A percentile compares a stretch with the other conserved stretches of the same genome.
Evolutionary conservation across 371 early-diverging fungal genomes (phyloP).

Genomic region (Chytridium lagenaria): DNA sequence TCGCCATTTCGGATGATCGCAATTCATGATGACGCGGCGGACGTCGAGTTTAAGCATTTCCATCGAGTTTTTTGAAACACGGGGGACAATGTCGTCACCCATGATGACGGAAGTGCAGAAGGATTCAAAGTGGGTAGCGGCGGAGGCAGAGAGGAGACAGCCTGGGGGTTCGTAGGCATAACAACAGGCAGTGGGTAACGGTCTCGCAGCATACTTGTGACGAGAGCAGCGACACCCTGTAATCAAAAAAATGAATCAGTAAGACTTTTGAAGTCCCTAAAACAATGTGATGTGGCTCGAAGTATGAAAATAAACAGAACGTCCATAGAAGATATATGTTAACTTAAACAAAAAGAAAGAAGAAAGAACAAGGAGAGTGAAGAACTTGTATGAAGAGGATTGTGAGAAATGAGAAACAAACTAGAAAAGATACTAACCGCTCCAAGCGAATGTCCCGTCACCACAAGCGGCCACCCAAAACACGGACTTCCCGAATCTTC

Average conservation of each 20-base stretch:
- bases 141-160: conserved; percentile 29
- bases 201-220: conserved; percentile 39
- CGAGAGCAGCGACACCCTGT: conserved; percentile 47
- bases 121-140: conserved; percentile 40
- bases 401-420: too few species aligned
- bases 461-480: conserved; percentile 41
- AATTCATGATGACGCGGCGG: conserved; percentile 28
- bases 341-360: too few species aligned
- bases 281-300: too few species aligned
- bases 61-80: conserved; percentile 37
- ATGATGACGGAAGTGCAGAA: conserved; percentile 44
- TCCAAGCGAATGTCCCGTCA: conserved; percentile 51
- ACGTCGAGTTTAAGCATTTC: conserved; percentile 50
- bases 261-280: too few species aligned
- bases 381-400: too few species aligned
- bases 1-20: conserved; percentile 45
- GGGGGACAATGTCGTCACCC: conserved; percentile 49
- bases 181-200: conserved; percentile 33
- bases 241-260: too few species aligned
- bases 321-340: too few species aligned
- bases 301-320: too few species aligned
- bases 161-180: conserved; percentile 49
- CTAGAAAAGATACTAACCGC: conserved; percentile 30
- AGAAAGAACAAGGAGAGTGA: too few species aligned
- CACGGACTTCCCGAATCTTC: conserved; percentile 20